These are phyloP conservation scores for Globisporangium orthogonon DNA, from an alignment of 352 stramenopile species.

Conservation along the genomic window DNA sequence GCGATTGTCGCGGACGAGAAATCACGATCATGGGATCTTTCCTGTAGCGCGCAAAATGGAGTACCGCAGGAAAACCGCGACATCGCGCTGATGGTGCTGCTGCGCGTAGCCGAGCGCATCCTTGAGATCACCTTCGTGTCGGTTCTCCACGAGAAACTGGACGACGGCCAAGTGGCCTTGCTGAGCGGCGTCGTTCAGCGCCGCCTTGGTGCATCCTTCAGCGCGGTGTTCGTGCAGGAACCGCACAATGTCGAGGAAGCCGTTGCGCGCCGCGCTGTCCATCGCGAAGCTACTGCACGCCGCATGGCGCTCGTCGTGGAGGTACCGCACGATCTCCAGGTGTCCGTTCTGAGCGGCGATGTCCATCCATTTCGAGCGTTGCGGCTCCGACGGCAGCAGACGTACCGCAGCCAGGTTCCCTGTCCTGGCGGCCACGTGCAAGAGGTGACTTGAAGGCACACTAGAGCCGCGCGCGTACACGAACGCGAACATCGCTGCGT, in stretches of 20 bases:
- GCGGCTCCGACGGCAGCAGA: slow-evolving; percentile 1
- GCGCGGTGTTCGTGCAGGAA: slow-evolving; percentile 7
- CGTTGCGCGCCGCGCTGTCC: slow-evolving; percentile 15
- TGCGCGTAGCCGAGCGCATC: slow-evolving; percentile 1
- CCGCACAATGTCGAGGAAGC: slow-evolving; percentile 7
- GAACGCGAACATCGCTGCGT: slow-evolving; percentile 4
- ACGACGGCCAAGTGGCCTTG: slow-evolving; percentile 2
- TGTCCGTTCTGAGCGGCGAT: slow-evolving; percentile 4
- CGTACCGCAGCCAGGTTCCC: slow-evolving; percentile 2
- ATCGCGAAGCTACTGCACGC: slow-evolving; percentile 8
- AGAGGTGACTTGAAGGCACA: slow-evolving; percentile 1
- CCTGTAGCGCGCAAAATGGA: too few species aligned
- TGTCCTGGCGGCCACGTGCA: slow-evolving; percentile 1
- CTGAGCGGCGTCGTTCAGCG: slow-evolving; percentile 4
- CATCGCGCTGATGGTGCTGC: not conserved
- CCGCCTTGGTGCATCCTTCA: slow-evolving; percentile 7
- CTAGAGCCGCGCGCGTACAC: not conserved
- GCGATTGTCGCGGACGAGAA: too few species aligned
- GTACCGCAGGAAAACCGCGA: not conserved
- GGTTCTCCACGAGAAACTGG: slow-evolving; percentile 10
- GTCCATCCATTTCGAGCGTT: not conserved
- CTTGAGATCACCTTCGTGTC: slow-evolving; percentile 6
- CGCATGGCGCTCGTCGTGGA: slow-evolving; percentile 4
- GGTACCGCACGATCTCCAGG: slow-evolving; percentile 5
- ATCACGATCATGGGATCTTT: too few species aligned